These are phyloP conservation scores for Phytophthora niederhauseri DNA, from an alignment of 352 stramenopile genomes.

Conservation along the genomic window DNA sequence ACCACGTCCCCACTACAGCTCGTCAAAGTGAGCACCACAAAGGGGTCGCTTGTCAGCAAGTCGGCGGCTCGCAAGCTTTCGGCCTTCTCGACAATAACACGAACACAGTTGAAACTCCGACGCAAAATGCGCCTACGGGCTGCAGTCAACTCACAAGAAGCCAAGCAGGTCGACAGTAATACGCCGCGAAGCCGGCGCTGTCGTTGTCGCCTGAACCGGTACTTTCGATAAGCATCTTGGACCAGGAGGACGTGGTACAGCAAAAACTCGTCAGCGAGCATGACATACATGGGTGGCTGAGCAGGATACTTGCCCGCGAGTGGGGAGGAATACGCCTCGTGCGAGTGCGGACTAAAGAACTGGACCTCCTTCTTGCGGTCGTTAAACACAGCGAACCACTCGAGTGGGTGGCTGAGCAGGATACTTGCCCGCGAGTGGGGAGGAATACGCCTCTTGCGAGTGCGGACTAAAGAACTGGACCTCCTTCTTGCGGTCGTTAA, in stretches of 20 bases:
- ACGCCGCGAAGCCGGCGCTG: constrained; percentile 41
- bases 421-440: too few species aligned
- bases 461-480: constrained; percentile 64
- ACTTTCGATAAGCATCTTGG: constrained; percentile 65
- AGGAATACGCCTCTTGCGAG: too few species aligned
- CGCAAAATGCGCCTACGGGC: constrained; percentile 30
- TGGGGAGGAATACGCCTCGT: constrained; percentile 18
- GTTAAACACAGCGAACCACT: constrained; percentile 70
- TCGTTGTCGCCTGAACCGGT: constrained; percentile 24
- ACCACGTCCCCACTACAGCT: constrained; percentile 35
- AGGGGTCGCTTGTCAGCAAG: constrained; percentile 68
- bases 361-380: constrained; percentile 57
- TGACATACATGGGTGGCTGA: constrained; percentile 50
- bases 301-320: constrained; percentile 19
- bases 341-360: constrained; percentile 55
- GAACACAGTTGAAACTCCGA: constrained; percentile 58
- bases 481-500: constrained; percentile 55
- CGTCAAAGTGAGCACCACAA: constrained; percentile 47
- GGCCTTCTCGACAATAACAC: constrained; percentile 61
- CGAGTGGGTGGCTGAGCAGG: too few species aligned
- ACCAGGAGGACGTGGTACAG: constrained; percentile 75
- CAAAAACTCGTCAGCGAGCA: constrained; percentile 56
- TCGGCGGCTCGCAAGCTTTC: constrained; percentile 56
- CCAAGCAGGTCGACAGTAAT: constrained; percentile 34
- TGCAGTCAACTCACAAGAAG: constrained; percentile 30